These are phyloP conservation scores for Diplodia mutila DNA, from an alignment of 2,329 filamentous ascomycete genomes.

Conservation along the genomic window DNA sequence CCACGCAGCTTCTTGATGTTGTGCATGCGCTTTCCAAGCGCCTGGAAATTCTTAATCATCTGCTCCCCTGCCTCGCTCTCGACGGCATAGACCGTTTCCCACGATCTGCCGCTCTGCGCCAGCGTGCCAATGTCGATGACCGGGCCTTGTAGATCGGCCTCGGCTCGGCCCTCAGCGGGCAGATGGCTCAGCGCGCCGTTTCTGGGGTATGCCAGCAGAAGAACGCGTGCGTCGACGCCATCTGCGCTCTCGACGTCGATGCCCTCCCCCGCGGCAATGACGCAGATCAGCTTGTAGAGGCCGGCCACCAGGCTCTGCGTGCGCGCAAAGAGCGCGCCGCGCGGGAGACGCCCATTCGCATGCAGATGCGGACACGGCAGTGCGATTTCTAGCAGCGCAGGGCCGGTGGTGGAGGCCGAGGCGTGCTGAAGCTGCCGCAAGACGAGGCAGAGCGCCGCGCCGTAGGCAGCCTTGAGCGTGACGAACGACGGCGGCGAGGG, in stretches of 20 bases:
- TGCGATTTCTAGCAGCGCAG: slow-evolving; percentile 61
- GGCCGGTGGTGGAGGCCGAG: slow-evolving; percentile 35
- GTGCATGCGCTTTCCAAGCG: slow-evolving; percentile 36
- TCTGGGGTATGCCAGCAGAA: slow-evolving; percentile 68
- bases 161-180: slow-evolving; percentile 32
- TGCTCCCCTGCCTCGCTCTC: slow-evolving; percentile 67
- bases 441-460: slow-evolving; percentile 47
- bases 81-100: slow-evolving; percentile 68
- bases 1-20: slow-evolving; percentile 42
- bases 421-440: slow-evolving; percentile 44
- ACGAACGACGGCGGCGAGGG: slow-evolving; percentile 45
- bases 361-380: slow-evolving; percentile 66
- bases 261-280: slow-evolving; percentile 67
- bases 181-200: slow-evolving; percentile 35
- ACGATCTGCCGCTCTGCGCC: slow-evolving; percentile 57
- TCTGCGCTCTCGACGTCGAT: slow-evolving; percentile 67
- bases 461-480: slow-evolving; percentile 49
- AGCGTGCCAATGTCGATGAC: slow-evolving; percentile 55
- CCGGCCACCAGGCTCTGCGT: slow-evolving; percentile 75
- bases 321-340: slow-evolving; percentile 65
- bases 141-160: slow-evolving; percentile 50
- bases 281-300: slow-evolving; percentile 76
- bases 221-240: slow-evolving; percentile 74
- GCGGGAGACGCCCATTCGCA: slow-evolving; percentile 54
- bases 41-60: slow-evolving; percentile 55